These are phyloP conservation scores for Sporodiniella umbellata DNA, from an alignment of 371 early-diverging fungal genomes.

Conservation along the genomic window DNA sequence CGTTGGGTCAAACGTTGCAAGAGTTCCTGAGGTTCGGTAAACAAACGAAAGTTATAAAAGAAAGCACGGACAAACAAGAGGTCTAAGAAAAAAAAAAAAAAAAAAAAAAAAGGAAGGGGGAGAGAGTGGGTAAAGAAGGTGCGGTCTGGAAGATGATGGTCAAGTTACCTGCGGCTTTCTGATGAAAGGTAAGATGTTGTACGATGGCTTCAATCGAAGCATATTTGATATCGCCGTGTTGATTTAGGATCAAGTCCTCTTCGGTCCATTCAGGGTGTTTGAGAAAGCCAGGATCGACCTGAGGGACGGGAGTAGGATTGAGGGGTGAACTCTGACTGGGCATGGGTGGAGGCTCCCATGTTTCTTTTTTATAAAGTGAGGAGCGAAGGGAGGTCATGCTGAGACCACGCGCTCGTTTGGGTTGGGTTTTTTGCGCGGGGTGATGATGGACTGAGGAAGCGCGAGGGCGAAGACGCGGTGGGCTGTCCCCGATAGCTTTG, in stretches of 20 bases:
- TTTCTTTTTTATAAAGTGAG: too few species aligned
- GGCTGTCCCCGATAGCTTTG: not conserved
- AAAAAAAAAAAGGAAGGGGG: too few species aligned
- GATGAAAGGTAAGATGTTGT: constrained; percentile 88
- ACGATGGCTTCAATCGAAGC: constrained; percentile 82
- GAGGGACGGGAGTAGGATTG: too few species aligned
- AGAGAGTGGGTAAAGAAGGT: too few species aligned
- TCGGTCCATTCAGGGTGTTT: constrained; percentile 43
- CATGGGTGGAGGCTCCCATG: too few species aligned
- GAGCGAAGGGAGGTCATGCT: too few species aligned
- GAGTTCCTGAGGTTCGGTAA: constrained; percentile 70
- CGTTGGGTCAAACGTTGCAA: constrained; percentile 67
- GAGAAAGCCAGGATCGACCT: too few species aligned
- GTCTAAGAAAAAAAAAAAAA: too few species aligned
- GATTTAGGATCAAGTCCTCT: constrained; percentile 79
- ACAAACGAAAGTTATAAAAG: constrained; percentile 88
- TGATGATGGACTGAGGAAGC: not conserved
- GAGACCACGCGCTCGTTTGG: too few species aligned
- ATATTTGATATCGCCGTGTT: constrained; percentile 85
- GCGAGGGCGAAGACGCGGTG: too few species aligned
- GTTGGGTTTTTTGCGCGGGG: constrained; percentile 2
- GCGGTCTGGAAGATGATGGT: too few species aligned
- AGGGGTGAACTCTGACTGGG: too few species aligned
- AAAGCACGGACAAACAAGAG: constrained; percentile 78
- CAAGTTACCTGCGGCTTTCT: constrained; percentile 53